Conservation (phyloP, 1,284 basidiomycete species). For the Psilocybe mexicana region DNA sequence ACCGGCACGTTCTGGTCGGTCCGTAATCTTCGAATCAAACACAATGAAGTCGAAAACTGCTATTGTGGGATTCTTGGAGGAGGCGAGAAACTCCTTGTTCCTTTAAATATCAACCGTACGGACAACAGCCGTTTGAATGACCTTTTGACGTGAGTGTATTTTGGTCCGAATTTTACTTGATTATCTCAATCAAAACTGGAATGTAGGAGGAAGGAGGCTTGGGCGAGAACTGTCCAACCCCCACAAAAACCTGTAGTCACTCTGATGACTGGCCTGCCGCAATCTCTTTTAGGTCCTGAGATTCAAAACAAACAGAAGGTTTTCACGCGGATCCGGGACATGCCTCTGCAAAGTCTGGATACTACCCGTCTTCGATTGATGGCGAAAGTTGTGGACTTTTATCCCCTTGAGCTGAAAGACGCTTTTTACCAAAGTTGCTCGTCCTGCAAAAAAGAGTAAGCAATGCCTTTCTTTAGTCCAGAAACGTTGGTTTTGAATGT, state of each 20-base stretch:
- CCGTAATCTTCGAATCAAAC: slow-evolving; percentile 50
- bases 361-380: slow-evolving; percentile 45
- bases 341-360: slow-evolving; percentile 33
- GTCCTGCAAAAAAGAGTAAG: slow-evolving; percentile 53
- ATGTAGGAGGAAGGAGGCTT: slow-evolving; percentile 31
- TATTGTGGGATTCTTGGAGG: slow-evolving; percentile 57
- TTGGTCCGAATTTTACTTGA: neutral
- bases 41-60: slow-evolving; percentile 31
- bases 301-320: slow-evolving; percentile 10
- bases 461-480: slow-evolving; percentile 5
- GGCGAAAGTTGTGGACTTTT: slow-evolving; percentile 57
- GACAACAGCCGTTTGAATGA: slow-evolving; percentile 30
- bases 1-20: slow-evolving; percentile 49
- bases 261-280: too few relatives aligned
- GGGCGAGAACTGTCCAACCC: slow-evolving; percentile 13
- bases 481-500: slow-evolving; percentile 9
- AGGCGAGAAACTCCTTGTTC: slow-evolving; percentile 48
- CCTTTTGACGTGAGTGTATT: slow-evolving; percentile 26
- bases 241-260: neutral
- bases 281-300: neutral
- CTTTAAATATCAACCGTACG: slow-evolving; percentile 39
- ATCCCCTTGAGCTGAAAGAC: slow-evolving; percentile 49
- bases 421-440: slow-evolving; percentile 51
- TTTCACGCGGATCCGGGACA: slow-evolving; percentile 39
- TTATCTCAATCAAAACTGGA: neutral